phyloP scores from a whole-genome alignment of 2,329 filamentous ascomycete species.

The Hortaea sp. region DNA sequence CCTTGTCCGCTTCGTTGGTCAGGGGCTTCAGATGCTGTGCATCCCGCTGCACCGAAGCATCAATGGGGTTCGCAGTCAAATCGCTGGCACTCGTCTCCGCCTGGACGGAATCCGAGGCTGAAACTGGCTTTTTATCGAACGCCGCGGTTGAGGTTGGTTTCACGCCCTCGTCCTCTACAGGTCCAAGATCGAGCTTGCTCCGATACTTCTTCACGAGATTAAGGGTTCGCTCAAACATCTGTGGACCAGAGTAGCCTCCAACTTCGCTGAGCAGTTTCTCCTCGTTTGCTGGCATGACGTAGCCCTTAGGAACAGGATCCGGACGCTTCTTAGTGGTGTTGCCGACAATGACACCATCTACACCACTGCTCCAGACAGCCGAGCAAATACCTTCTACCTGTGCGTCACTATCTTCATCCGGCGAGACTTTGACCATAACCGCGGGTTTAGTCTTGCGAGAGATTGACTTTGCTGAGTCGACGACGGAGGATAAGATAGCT shows the following conservation, averaged over 20 bases:
- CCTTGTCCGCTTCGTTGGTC: constrained; percentile 17
- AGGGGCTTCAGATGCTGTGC: constrained; percentile 21
- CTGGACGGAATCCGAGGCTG: background rate
- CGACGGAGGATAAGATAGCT: constrained; percentile 69
- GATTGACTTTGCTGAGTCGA: constrained; percentile 61
- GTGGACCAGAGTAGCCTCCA: constrained; percentile 84
- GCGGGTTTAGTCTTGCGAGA: constrained; percentile 62
- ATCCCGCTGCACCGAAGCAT: constrained; percentile 21
- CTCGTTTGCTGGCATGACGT: constrained; percentile 57
- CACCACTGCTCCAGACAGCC: constrained; percentile 71
- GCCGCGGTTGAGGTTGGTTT: background rate
- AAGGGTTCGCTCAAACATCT: constrained; percentile 72
- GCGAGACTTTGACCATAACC: constrained; percentile 97
- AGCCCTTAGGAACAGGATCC: constrained; percentile 57
- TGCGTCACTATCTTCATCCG: constrained; percentile 77
- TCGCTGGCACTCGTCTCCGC: background rate
- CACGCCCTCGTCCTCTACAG: constrained; percentile 13
- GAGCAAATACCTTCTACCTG: constrained; percentile 84
- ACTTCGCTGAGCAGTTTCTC: constrained; percentile 59
- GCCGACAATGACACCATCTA: constrained; percentile 91
- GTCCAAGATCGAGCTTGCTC: constrained; percentile 35
- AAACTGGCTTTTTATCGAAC: constrained; percentile 1
- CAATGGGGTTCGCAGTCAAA: constrained; percentile 2
- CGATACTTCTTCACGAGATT: constrained; percentile 73
- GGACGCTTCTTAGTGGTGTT: constrained; percentile 87